Base-by-base conservation (phyloP, 2,329 filamentous ascomycete species). In the Scytalidium lignicola region DNA sequence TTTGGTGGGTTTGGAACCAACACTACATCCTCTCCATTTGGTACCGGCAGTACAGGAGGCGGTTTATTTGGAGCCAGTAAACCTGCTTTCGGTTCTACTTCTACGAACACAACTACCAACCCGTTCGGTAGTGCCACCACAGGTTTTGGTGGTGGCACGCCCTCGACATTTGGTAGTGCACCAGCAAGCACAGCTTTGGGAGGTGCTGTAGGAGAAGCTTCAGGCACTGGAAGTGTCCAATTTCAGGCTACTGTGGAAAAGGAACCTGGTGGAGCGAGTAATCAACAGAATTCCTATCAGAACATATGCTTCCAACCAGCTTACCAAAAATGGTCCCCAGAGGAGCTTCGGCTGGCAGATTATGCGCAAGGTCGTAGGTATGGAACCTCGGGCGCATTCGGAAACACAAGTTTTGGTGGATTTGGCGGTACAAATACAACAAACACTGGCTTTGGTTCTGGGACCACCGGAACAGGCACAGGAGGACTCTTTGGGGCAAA, bases 291-390 rank as follows among this genome's bases (percentile, higher is more conserved):
- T 62, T 76, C 85, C 3, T 95, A 86, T 67, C 88, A 93, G 67
- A 92, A 83, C 58, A 82, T 95, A 49, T 73, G 85, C 19, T 90
- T 92, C 66, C 85, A 87, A 70, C 82, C 85, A 20, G 80, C 86
- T 1, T 95, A 92, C 72, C 85, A 84, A 67, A 95, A 93, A 65
- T 97, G 86, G 74, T 96, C 92, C 9, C 81, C 88, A n/a, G 93
- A 88, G 60, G 86, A 93, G 67, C 70, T 93, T 47, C 79, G 88
- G 62, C 69, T 95, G 53, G 89, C 83, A 42, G 93, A 99, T 68
- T 99, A 99, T 66, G 80, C 85, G 51, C 87, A 91, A 67, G 91
- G 91, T 45, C 83, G 91, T 51, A 85, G 86, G 47, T 89, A 81
- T 65, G 93, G 91, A 28, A 95, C 92, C 67, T 74, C 82, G 43